These are phyloP conservation scores for Aspergillus avenaceus DNA, from an alignment of 495 filamentous ascomycete genomes.

Conservation along the genomic window DNA sequence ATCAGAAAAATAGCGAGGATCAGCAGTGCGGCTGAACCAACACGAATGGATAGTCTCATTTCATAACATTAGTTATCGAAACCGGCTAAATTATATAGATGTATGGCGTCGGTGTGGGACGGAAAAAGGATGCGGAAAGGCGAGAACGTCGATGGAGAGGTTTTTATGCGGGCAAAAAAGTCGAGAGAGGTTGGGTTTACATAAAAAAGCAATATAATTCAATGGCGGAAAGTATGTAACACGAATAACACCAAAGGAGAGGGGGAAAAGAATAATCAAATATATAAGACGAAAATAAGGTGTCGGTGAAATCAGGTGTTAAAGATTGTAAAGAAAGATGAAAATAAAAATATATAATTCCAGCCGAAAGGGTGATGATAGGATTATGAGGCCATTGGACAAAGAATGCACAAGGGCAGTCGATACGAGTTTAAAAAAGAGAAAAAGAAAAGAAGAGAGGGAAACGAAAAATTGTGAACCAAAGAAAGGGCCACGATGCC, in stretches of 20 bases:
- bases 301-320: too few species aligned
- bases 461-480: not conserved
- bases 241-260: too few species aligned
- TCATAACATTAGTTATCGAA: conserved; percentile 28
- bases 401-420: not conserved
- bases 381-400: not conserved
- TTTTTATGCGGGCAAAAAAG: not conserved
- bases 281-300: too few species aligned
- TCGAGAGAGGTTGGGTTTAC: not conserved
- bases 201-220: conserved; percentile 1
- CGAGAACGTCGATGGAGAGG: not conserved
- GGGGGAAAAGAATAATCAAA: too few species aligned
- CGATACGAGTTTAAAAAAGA: not conserved
- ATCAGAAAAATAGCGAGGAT: conserved; percentile 32
- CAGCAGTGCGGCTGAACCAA: conserved; percentile 32
- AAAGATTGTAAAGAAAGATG: too few species aligned
- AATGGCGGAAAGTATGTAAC: not conserved
- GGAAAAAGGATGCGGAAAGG: not conserved
- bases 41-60: conserved; percentile 39
- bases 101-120: too few species aligned
- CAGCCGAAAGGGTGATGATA: not conserved
- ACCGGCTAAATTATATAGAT: not conserved
- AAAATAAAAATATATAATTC: not conserved
- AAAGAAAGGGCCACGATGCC: conserved; percentile 2
- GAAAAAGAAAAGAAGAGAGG: not conserved